Percentiles rank a stretch among this genome's conserved stretches.
phyloP scores from a whole-genome alignment of 1,139 yeast genomes.

The Yamadazyma aaseri region DNA sequence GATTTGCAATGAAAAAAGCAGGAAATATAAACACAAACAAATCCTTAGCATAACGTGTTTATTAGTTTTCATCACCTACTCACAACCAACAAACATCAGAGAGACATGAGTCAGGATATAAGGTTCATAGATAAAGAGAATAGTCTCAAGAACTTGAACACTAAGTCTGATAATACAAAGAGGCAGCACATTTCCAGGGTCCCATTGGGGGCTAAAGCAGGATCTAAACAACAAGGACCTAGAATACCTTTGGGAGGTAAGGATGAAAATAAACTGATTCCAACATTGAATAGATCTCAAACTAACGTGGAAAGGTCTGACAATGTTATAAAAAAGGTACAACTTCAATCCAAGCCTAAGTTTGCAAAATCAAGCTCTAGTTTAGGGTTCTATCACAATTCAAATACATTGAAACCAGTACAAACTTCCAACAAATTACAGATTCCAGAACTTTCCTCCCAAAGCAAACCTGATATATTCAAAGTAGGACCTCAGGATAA shows the following conservation, averaged over 20 bases:
- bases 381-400: conserved; percentile 32
- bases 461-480: conserved; percentile 1
- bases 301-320: conserved; percentile 20
- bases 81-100: neutral
- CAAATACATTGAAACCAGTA: neutral
- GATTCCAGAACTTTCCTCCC: neutral
- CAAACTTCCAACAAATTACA: neutral
- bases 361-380: conserved; percentile 39
- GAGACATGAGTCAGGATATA: neutral
- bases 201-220: conserved; percentile 1
- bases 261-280: conserved; percentile 36
- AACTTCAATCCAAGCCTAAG: conserved; percentile 4
- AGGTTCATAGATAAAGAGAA: conserved; percentile 5
- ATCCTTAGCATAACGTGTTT: no score
- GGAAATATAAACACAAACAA: no score
- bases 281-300: conserved; percentile 34
- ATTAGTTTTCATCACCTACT: no score
- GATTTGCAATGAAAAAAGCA: no score
- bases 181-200: no score
- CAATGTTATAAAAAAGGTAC: conserved; percentile 3
- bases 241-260: conserved; percentile 54
- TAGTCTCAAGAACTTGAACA: conserved; percentile 1
- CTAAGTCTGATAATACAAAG: neutral
- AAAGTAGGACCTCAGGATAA: conserved; percentile 6
- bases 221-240: neutral